phyloP scores from a whole-genome alignment of 2,329 filamentous ascomycete genomes.

The Pyricularia sp. region DNA sequence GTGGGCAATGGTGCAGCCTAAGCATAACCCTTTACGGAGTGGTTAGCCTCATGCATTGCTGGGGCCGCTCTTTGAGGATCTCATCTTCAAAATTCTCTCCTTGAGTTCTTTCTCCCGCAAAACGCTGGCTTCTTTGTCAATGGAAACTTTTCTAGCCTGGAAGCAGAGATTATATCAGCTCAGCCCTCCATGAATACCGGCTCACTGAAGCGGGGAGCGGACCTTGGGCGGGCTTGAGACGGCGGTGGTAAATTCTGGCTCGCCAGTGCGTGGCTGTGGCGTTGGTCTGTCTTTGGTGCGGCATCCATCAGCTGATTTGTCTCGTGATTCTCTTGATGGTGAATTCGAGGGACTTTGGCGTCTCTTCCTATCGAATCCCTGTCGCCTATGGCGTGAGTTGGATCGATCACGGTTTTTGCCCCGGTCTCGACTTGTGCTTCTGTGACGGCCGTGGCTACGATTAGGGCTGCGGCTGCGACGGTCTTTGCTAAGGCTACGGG shows the following conservation, averaged over 20 bases:
- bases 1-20: conserved; percentile 5
- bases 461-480: not conserved
- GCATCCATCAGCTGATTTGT: conserved; percentile 49
- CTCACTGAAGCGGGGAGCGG: conserved; percentile 10
- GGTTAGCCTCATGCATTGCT: conserved; percentile 36
- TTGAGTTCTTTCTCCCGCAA: conserved; percentile 40
- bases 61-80: conserved; percentile 34
- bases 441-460: conserved; percentile 10
- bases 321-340: conserved; percentile 30
- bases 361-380: conserved; percentile 15
- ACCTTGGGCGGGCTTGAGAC: conserved; percentile 18
- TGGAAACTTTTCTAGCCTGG: conserved; percentile 18
- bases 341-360: conserved; percentile 44
- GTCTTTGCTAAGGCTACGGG: not conserved
- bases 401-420: conserved; percentile 2
- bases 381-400: conserved; percentile 4
- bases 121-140: conserved; percentile 32
- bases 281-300: conserved; percentile 32
- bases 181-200: not conserved
- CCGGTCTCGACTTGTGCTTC: conserved; percentile 10
- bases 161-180: conserved; percentile 8
- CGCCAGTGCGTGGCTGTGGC: conserved; percentile 21
- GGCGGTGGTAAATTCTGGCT: conserved; percentile 9
- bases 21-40: not conserved
- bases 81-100: conserved; percentile 47